phyloP scores from a whole-genome alignment of 805 yeast genomes.

The Pichia thaimueangensis region DNA sequence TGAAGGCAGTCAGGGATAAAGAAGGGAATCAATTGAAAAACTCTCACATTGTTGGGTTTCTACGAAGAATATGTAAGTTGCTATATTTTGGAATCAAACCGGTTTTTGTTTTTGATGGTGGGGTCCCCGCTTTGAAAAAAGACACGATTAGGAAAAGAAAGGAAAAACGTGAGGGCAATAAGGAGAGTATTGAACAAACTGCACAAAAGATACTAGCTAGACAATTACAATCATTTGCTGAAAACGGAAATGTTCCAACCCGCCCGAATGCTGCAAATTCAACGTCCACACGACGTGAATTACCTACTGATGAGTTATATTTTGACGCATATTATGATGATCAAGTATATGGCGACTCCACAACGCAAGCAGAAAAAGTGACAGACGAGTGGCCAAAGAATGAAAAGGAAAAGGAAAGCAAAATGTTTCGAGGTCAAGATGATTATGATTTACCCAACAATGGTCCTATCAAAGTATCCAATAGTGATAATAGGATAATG shows the following conservation, averaged over 20 bases:
- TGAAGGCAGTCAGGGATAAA: constrained; percentile 86
- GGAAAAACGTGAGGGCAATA: constrained; percentile 66
- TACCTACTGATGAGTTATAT: constrained; percentile 22
- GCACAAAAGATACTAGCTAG: constrained; percentile 78
- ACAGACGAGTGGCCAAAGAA: constrained; percentile 1
- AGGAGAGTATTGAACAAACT: constrained; percentile 61
- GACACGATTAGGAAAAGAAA: constrained; percentile 70
- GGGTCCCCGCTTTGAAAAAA: constrained; percentile 78
- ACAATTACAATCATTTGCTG: constrained; percentile 60
- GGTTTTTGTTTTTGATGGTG: constrained; percentile 92
- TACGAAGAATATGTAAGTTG: constrained; percentile 85
- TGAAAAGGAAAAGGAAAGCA: constrained; percentile 17
- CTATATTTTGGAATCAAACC: constrained; percentile 83
- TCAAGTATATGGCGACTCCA: constrained; percentile 12
- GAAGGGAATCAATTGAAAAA: constrained; percentile 72
- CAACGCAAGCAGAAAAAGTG: constrained; percentile 18
- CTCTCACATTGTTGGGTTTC: constrained; percentile 93
- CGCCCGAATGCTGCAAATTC: not conserved
- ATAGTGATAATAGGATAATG: constrained; percentile 65
- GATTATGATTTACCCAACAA: constrained; percentile 81
- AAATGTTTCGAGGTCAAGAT: constrained; percentile 51
- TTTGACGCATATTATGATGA: constrained; percentile 34
- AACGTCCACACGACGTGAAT: constrained; percentile 4
- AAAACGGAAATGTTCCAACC: constrained; percentile 13
- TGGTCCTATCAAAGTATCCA: constrained; percentile 36